A percentile compares a stretch with the other conserved stretches of the same genome.
phyloP scores from a whole-genome alignment of 139 green algal genomes.

The Diplosphaera chodatii region DNA sequence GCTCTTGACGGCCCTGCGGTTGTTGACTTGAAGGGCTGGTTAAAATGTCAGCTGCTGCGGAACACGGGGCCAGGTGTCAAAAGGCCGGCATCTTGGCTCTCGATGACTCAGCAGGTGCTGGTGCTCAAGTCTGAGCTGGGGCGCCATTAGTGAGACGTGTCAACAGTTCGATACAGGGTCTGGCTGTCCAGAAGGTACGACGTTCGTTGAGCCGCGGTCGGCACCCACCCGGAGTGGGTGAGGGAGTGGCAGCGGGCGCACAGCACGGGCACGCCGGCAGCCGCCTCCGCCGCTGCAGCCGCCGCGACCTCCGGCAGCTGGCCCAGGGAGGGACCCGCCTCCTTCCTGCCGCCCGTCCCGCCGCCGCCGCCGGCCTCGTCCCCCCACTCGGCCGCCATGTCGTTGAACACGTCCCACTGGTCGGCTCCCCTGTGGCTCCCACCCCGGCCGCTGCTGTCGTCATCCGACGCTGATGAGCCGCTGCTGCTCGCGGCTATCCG shows the following conservation, averaged over 20 bases:
- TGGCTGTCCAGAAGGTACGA: no score
- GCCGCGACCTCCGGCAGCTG: neutral
- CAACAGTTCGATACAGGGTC: no score
- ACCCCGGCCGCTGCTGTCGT: no score
- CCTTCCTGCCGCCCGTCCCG: neutral
- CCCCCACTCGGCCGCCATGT: neutral
- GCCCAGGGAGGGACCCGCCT: neutral
- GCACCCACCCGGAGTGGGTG: slow-evolving; percentile 62
- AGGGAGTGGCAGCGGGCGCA: slow-evolving; percentile 90
- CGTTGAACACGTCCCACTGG: neutral
- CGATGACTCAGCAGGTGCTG: no score
- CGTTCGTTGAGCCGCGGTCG: no score
- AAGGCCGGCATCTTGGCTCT: no score
- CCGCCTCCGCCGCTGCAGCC: slow-evolving; percentile 16
- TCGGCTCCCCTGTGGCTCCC: neutral
- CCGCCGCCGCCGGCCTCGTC: neutral
- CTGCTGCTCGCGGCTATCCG: neutral
- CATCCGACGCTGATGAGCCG: no score
- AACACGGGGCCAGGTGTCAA: no score
- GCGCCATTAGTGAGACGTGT: no score
- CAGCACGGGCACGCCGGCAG: slow-evolving; percentile 37
- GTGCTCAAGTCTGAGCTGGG: no score
- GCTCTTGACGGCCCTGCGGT: slow-evolving; percentile 54
- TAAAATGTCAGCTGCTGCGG: no score
- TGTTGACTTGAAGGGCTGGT: neutral